Evolutionary conservation across 306 rosid genomes (phyloP), one percentile per base, ranked within the genome.

Genomic region (Purshia tridentata): DNA sequence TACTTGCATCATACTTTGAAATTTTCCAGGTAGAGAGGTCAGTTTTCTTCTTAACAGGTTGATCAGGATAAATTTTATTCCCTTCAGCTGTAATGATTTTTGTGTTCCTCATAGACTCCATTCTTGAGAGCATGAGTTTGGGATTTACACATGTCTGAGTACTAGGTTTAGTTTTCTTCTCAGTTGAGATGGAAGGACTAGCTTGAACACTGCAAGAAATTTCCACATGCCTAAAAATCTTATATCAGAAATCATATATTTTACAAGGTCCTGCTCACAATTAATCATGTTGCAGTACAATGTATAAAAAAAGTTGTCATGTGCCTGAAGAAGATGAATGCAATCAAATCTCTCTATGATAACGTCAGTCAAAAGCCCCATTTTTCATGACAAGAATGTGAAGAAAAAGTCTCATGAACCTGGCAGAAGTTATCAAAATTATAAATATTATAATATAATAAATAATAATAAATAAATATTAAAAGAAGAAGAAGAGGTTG

Each of bases 171-270:
- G 48, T 77, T 54, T 67, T 76, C 81, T 80, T 88, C 77, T 51
- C 86, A 20, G 76, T 74, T 80, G 77, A 56, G 74, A 84, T 73
- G 73, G 83, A 73, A 67, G 76, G 74, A 84, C 74, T 81, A 77
- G 73, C 78, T 62, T 76, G 83, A 82, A 87, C 59, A 73, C 94
- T 85, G 81, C 85, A 73, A 86, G 76, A 57, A 74, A 9, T 18
- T 53, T 72, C 69, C 48, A 69, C 2, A 55, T 16, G 65, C 58
- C 19, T 68, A 70, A 22, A 77, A 69, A 72, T 59, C 23, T 78
- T 45, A 63, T 48, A 37, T 69, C 52, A 74, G 54, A 50, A 54
- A 69, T 67, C 73, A 35, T 5, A 72, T 60, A 75, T 55, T 65
- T 69, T 49, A 19, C 53, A 55, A 70, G 75, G 67, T 52, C 49